Evolutionary conservation across 2,329 filamentous ascomycete genomes (phyloP), one percentile per base, ranked within the genome.

Genomic region (Talaromyces sp.): DNA sequence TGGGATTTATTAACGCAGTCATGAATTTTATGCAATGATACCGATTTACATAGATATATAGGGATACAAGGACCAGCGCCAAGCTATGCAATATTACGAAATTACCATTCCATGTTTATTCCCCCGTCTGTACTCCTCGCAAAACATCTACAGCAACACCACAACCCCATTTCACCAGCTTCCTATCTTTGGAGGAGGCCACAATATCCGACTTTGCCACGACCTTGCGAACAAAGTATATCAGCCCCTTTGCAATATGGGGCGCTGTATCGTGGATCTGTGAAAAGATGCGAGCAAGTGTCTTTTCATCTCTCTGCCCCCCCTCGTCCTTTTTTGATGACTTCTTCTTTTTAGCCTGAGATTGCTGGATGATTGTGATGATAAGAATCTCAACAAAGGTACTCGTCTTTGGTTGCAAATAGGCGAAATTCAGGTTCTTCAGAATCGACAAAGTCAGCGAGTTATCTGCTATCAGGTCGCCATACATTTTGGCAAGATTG

Each of bases 341-440:
- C n/a, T n/a, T n/a, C n/a, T 81, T 59, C 21, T 48, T 32, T 41
- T 57, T 60, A 3, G 50, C 81, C 63, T 86, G 83, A 17, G 86
- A 85, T 66, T 88, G 84, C 52, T 90, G 81, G 32, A 97, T 84
- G 12, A 92, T 75, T 1, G 86, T 89, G 54, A 94, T 86, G 17
- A 97, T 80, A 65, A 97, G 76, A 8, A 94, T 79, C 73, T 97
- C 91, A 52, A 92, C 81, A 70, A 97, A 94, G 26, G 85, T 84
- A 60, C 83, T 86, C 0, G 90, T 91, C 75, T 89, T 92, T 8
- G 85, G 78, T 69, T 91, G 89, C 56, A 96, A 75, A 65, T 90
- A 90, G 0, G 86, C 84, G 57, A 97, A 85, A 65, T 94, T 92
- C 51, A 97, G 82, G 17, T 75, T 80, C 67, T 84, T 87, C 32